Conservation (phyloP, 495 filamentous ascomycete species). For the Thozetella sp. region DNA sequence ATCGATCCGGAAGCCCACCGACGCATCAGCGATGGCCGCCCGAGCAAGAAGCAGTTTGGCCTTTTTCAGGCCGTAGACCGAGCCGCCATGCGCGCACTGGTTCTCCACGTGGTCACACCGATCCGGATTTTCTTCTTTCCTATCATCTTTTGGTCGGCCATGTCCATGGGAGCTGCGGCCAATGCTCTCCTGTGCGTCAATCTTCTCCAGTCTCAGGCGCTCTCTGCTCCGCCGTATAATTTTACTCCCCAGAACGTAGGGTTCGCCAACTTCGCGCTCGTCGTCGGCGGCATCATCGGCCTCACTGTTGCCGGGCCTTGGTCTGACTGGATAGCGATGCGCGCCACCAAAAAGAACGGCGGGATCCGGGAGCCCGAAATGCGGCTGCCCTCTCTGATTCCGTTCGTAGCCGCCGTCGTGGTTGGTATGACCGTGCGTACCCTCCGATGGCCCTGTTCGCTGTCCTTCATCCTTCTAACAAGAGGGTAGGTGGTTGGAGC, state of each 20-base stretch:
- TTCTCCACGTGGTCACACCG: slow-evolving; percentile 45
- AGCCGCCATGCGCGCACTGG: slow-evolving; percentile 26
- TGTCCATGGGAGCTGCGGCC: slow-evolving; percentile 62
- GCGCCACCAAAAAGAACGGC: slow-evolving; percentile 50
- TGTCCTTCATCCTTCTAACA: neutral
- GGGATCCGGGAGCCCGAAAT: slow-evolving; percentile 71
- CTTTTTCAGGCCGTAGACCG: slow-evolving; percentile 34
- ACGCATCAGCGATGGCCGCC: slow-evolving; percentile 51
- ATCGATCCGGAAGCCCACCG: too few species aligned
- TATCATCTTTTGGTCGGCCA: slow-evolving; percentile 61
- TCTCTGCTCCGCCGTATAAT: slow-evolving; percentile 61
- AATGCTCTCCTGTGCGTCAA: slow-evolving; percentile 61
- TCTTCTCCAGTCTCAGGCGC: slow-evolving; percentile 62
- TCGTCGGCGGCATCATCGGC: slow-evolving; percentile 37
- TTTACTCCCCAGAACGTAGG: slow-evolving; percentile 54
- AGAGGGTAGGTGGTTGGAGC: slow-evolving; percentile 44
- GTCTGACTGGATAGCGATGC: slow-evolving; percentile 59
- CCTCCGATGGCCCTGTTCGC: neutral
- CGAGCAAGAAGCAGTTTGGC: slow-evolving; percentile 56
- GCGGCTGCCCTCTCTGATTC: slow-evolving; percentile 61
- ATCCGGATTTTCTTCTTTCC: slow-evolving; percentile 61
- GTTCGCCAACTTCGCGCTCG: slow-evolving; percentile 46
- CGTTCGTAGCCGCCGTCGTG: slow-evolving; percentile 53
- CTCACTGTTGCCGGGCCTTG: slow-evolving; percentile 59
- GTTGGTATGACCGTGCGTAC: slow-evolving; percentile 52